Conservation (phyloP, 2,329 filamentous ascomycete species). For the Neofusicoccum laricinum region DNA sequence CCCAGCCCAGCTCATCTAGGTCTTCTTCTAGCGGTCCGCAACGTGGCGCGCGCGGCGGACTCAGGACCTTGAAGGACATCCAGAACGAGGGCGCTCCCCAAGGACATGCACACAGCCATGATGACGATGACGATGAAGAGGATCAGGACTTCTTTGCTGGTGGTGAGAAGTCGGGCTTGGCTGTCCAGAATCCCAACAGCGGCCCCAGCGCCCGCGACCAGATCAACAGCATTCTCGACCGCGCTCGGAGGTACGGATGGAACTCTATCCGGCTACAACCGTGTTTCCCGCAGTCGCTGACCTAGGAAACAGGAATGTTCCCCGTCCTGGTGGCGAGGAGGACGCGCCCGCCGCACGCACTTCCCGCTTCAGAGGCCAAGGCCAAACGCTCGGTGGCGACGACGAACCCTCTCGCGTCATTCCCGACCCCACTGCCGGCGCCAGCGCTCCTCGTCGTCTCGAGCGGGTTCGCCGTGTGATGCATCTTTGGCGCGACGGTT, state of each 20-base stretch:
- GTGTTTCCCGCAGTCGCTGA: conserved; percentile 21
- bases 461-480: conserved; percentile 65
- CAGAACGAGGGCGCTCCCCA: conserved; percentile 38
- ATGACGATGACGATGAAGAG: conserved; percentile 59
- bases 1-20: conserved; percentile 26
- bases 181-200: conserved; percentile 63
- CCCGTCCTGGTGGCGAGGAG: conserved; percentile 55
- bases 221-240: conserved; percentile 50
- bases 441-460: conserved; percentile 34
- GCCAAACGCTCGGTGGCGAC: conserved; percentile 75
- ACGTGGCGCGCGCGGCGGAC: conserved; percentile 26
- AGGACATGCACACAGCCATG: conserved; percentile 47
- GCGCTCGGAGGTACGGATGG: conserved; percentile 43
- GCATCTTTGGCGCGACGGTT: conserved; percentile 80
- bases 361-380: conserved; percentile 64
- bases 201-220: conserved; percentile 37
- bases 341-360: conserved; percentile 47
- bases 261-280: not conserved
- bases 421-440: conserved; percentile 53
- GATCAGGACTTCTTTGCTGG: conserved; percentile 73
- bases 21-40: conserved; percentile 26
- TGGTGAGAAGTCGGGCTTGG: conserved; percentile 78
- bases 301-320: conserved; percentile 53
- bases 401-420: conserved; percentile 68
- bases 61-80: conserved; percentile 46